Base-by-base conservation (phyloP, 2,329 filamentous ascomycete species). In the Alternaria tenuissima region DNA sequence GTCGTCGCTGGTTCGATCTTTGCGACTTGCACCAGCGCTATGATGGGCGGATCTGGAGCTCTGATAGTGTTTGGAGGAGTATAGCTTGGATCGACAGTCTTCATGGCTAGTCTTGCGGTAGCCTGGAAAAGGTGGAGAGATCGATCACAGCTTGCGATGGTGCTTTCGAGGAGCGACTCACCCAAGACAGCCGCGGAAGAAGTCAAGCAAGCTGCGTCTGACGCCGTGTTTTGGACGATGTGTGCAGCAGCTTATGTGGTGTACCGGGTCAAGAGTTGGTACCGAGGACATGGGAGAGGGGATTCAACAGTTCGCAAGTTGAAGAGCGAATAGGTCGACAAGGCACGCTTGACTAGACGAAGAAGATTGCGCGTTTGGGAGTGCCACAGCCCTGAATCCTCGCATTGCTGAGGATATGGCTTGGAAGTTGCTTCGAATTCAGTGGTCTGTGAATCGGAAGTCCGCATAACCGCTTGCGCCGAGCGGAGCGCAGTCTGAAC, bases 11-110 rank as follows among this genome's bases (percentile, higher is more conserved):
- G 64, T 16, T 68, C 67, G 0, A n/a, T 62, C 0, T 76, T 76
- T 20, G 66, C 72, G 1, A 53, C 59, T 3, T 54, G 70, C 4
- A 67, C 67, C 2, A 75, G 71, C 34, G 73, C 72, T 0, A 65
- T 52, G 4, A 76, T 73, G 70, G 69, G 59, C 6, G 73, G 73
- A 0, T 69, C 52, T 38, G 69, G 69, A 2, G 53, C 47, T 5
- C 7, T 28, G 3, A 53, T 67, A n/a, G 61, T 73, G 2, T 38
- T 65, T 14, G 63, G 58, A 12, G 22, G 53, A 7, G 41, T 58
- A 12, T 61, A 54, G 54, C 20, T 18, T 11, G 16, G 30, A 3
- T 20, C 38, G 11, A 54, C 18, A 28, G 39, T 18, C 2, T 30
- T 20, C 6, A 7, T 52, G 3, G 24, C 14, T 7, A 53, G 24